Conservation (phyloP, 2,329 filamentous ascomycete genomes). For the Blastomyces silverae region DNA sequence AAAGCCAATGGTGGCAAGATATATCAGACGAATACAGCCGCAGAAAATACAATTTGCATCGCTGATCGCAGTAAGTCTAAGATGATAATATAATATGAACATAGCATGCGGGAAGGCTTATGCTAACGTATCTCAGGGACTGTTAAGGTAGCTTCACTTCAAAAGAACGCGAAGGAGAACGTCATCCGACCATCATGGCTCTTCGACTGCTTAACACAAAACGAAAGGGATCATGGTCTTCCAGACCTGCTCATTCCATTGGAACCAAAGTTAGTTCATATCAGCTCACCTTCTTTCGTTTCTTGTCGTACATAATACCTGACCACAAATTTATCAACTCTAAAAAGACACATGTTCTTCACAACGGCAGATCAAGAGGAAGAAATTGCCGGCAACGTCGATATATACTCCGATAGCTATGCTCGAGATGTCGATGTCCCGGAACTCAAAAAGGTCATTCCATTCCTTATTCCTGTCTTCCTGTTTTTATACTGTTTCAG, state of each 20-base stretch:
- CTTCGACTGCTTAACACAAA: constrained; percentile 65
- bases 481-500: not conserved
- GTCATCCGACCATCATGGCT: constrained; percentile 79
- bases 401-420: constrained; percentile 78
- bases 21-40: constrained; percentile 63
- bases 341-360: constrained; percentile 61
- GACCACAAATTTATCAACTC: not conserved
- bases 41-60: constrained; percentile 60
- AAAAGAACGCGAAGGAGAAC: constrained; percentile 62
- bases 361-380: constrained; percentile 52
- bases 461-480: not conserved
- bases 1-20: constrained; percentile 77
- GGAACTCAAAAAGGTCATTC: constrained; percentile 51
- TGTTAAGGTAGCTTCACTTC: constrained; percentile 75
- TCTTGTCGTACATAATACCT: not conserved
- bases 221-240: constrained; percentile 49
- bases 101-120: constrained; percentile 3
- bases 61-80: constrained; percentile 60
- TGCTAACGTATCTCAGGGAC: constrained; percentile 43
- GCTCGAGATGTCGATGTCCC: constrained; percentile 58
- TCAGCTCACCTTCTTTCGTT: not conserved
- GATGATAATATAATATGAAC: not conserved
- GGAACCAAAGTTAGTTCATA: constrained; percentile 44
- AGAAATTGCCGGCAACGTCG: constrained; percentile 57
- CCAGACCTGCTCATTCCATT: constrained; percentile 57